phyloP scores from a whole-genome alignment of 129 eudicot genomes.

The Arctium lappa region DNA sequence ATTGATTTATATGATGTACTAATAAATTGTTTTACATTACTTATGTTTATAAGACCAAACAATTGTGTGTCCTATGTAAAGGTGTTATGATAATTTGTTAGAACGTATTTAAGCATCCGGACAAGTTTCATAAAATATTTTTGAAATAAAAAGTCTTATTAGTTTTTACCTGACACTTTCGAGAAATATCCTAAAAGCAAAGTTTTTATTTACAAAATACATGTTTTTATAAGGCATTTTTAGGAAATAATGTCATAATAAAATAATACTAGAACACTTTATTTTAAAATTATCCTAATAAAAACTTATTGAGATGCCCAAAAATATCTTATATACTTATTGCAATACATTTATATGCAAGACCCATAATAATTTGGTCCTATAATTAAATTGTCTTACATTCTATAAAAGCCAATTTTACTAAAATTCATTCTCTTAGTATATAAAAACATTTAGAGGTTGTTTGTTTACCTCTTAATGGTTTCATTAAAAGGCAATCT shows the following conservation, averaged over 20 bases:
- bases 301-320: background rate
- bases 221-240: background rate
- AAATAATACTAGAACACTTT: too few relatives aligned
- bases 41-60: background rate
- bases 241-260: too few relatives aligned
- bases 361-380: too few relatives aligned
- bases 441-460: background rate
- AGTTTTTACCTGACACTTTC: background rate
- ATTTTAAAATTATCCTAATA: background rate
- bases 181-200: background rate
- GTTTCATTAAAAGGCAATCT: too few relatives aligned
- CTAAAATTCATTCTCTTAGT: background rate
- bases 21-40: too few relatives aligned
- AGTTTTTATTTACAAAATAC: background rate
- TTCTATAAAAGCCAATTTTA: background rate
- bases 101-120: background rate
- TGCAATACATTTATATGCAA: too few relatives aligned
- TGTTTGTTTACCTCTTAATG: too few relatives aligned
- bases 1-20: background rate
- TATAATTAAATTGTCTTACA: too few relatives aligned
- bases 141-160: too few relatives aligned
- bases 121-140: background rate
- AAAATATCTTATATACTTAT: background rate
- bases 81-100: background rate
- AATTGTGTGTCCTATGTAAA: background rate